Conservation (phyloP, 1,284 basidiomycete species). For the Ustilago vetiveriae region DNA sequence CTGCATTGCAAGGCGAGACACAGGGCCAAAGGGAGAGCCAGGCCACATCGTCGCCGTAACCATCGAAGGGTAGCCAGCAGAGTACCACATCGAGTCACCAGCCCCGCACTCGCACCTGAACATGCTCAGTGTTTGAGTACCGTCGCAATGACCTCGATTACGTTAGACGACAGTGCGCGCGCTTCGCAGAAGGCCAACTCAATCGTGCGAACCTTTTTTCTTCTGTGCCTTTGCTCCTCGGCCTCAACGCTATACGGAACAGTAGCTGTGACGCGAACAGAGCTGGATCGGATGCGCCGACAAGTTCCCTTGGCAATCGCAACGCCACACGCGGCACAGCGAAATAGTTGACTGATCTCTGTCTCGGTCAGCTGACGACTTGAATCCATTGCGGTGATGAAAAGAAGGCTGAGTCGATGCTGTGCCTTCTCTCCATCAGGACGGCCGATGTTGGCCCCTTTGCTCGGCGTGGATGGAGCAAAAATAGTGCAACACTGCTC, state of each 20-base stretch:
- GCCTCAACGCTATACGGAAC: too few species aligned
- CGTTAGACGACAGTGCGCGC: neutral
- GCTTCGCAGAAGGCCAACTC: slow-evolving; percentile 12
- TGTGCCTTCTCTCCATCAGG: slow-evolving; percentile 1
- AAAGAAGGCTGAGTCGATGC: neutral
- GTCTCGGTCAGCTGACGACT: too few species aligned
- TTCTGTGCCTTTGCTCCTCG: too few species aligned
- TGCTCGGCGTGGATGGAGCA: slow-evolving; percentile 47
- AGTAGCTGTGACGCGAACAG: too few species aligned
- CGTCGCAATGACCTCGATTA: neutral
- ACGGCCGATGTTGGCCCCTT: slow-evolving; percentile 22
- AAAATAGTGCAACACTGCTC: slow-evolving; percentile 62
- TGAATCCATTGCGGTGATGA: too few species aligned
- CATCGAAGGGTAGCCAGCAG: too few species aligned
- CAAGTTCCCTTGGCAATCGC: neutral
- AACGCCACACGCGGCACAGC: neutral
- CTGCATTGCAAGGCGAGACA: too few species aligned
- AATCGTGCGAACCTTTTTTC: slow-evolving; percentile 8
- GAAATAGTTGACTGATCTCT: too few species aligned
- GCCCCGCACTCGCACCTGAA: too few species aligned
- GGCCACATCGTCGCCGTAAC: too few species aligned
- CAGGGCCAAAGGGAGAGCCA: too few species aligned
- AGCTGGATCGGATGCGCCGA: slow-evolving; percentile 14
- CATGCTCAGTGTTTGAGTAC: neutral
- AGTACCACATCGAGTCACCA: too few species aligned